Evolutionary conservation across 495 filamentous ascomycete genomes (phyloP).

Genomic region (Pseudevernia furfuracea): DNA sequence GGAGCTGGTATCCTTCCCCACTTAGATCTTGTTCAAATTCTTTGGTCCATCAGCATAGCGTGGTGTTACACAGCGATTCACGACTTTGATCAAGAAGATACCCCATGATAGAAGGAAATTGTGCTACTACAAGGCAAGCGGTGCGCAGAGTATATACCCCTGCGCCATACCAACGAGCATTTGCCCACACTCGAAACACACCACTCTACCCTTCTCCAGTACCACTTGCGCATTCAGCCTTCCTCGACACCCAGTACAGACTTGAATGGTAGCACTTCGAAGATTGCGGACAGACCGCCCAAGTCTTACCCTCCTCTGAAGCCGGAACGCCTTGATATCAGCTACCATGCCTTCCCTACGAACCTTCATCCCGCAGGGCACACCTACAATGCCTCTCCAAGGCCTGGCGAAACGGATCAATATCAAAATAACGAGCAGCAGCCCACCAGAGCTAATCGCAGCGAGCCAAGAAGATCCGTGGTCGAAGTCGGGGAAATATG

Average conservation of each 20-base stretch:
- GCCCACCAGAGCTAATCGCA: slow-evolving; percentile 60
- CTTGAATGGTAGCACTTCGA: slow-evolving; percentile 13
- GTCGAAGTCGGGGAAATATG: slow-evolving; percentile 76
- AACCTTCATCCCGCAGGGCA: slow-evolving; percentile 20
- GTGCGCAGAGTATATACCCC: slow-evolving; percentile 6
- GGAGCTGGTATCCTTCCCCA: slow-evolving; percentile 20
- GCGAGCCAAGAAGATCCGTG: slow-evolving; percentile 74
- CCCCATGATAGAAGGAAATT: slow-evolving; percentile 7
- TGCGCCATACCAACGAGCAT: not conserved
- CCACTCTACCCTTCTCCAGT: not conserved
- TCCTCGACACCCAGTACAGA: not conserved
- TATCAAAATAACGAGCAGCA: slow-evolving; percentile 62
- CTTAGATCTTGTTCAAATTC: not conserved
- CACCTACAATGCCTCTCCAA: slow-evolving; percentile 15
- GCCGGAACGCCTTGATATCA: not conserved
- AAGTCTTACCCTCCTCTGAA: slow-evolving; percentile 1
- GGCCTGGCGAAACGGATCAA: slow-evolving; percentile 61
- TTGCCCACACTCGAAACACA: not conserved
- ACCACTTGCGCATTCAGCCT: not conserved
- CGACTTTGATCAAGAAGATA: slow-evolving; percentile 6
- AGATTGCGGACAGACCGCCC: slow-evolving; percentile 8
- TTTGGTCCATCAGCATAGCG: slow-evolving; percentile 11
- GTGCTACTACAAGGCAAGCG: not conserved
- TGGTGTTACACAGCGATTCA: slow-evolving; percentile 11
- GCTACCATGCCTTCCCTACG: slow-evolving; percentile 25